Evolutionary conservation across 2,329 filamentous ascomycete genomes (phyloP), one percentile per base, ranked within the genome.

Genomic region (Monilinia polystroma): DNA sequence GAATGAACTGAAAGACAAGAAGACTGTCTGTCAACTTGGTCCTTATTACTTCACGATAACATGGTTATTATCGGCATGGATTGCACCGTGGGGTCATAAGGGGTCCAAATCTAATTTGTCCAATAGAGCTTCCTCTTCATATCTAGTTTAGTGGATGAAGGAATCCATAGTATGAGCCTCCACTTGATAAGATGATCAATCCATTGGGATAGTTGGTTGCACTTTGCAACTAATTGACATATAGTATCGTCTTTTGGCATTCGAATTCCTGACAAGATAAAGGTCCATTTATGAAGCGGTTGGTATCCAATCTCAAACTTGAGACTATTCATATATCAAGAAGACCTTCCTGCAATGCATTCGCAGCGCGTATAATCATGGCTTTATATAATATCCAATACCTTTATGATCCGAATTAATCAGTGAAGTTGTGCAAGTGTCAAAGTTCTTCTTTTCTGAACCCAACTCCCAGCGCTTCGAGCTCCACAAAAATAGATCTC

Each of bases 291-390:
- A 35, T 38, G 29, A 41, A 38, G 63, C 56, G 14, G 14, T 35
- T 66, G 35, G 53, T 53, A 53, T 66, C 26, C 63, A 66, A 60
- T 66, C 55, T 60, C 63, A 23, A 23, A 66, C 55, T 66, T 60
- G 63, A 66, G 55, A 60, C 45, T 23, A 35, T 60, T 52, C 45
- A 38, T 57, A 51, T 20, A 32, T 23, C 32, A 16, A 51, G 26
- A 35, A n/a, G 29, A 11, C 5, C 8, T 26, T n/a, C 20, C 32
- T 64, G 62, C 45, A 51, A 45, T 47, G 32, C 6, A 29, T 63
- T 41, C 41, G 41, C 51, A 56, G 64, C 64, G 57, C 57, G 26
- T 63, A 66, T 12, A 18, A 49, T 16, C 26, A 43, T 10, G 26
- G 29, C 14, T 38, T 60, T 60, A 7, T 51, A 60, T 51, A 32